Base-by-base conservation (phyloP, 1,139 yeast species). In the Kazachstania sp. region DNA sequence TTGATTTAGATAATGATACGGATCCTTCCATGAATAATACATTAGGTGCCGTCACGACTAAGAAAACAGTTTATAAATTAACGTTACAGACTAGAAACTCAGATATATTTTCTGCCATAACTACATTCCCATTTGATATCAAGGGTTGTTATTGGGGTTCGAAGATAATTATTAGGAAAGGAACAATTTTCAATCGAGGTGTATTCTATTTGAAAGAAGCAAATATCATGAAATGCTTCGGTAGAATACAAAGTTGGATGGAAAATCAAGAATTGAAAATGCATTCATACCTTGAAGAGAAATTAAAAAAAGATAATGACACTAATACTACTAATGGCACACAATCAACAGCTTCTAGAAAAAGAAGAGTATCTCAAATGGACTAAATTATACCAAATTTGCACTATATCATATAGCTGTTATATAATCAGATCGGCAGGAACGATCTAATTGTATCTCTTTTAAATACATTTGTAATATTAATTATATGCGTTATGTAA, bases 11-110 rank as follows among this genome's bases (percentile, higher is more conserved):
- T 39, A 51, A 54, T 44, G 53, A 50, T 16, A 57, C 56, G 19
- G 52, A 50, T 19, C 56, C 55, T 26, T 7, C 29, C 2, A 59
- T 59, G 3, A 51, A 54, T 39, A 37, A 45, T 2, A 51, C 52
- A 23, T 41, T 35, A 7, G 55, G 52, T 37, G 47, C 45, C 6
- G 44, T 49, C 18, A 49, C 38, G 15, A 37, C 37, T 13, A 46
- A 47, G 32, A 51, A 51, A 32, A 31, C 49, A 15, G 53, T 66
- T 6, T 70, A 55, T 49, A 71, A 69, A 41, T 50, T 72, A 6
- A 66, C 71, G 0, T 48, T 72, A 34, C 74, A 71, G 51, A 73
- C 67, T 47, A 57, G 64, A 29, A 51, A 52, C 23, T 72, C 71
- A 1, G 60, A 61, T 38, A 49, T 69, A 5, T 65, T 64, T 42